Conservation (phyloP, 805 yeast genomes). For the Geotrichum ghanense region DNA sequence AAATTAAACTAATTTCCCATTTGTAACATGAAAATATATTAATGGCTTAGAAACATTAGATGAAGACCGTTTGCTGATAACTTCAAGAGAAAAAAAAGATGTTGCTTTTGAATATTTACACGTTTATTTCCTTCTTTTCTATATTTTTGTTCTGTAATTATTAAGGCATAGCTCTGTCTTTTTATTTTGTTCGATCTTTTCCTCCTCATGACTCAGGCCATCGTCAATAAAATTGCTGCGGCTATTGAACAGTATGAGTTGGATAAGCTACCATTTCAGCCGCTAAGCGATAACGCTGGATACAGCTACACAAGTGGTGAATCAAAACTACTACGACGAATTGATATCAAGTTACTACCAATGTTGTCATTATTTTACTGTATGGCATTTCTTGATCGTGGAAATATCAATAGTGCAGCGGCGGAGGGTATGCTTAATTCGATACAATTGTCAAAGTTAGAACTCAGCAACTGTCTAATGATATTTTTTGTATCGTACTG, state of each 20-base stretch:
- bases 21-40: too few relatives aligned
- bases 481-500: constrained; percentile 26
- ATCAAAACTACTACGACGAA: constrained; percentile 22
- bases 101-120: too few relatives aligned
- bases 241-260: neutral
- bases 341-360: constrained; percentile 35
- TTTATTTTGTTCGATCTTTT: too few relatives aligned
- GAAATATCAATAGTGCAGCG: constrained; percentile 37
- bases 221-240: neutral
- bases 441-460: constrained; percentile 29
- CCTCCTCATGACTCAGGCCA: neutral
- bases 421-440: constrained; percentile 33
- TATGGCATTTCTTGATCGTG: constrained; percentile 35
- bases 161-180: too few relatives aligned
- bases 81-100: too few relatives aligned
- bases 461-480: constrained; percentile 34
- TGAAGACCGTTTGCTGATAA: too few relatives aligned
- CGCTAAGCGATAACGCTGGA: neutral
- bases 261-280: neutral
- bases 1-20: too few relatives aligned
- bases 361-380: constrained; percentile 33
- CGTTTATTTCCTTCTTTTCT: too few relatives aligned
- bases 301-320: neutral
- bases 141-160: too few relatives aligned
- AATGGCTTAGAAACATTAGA: too few relatives aligned